Percentiles rank a stretch among this genome's conserved stretches.
Conservation (phyloP, 805 yeast genomes). For the Nakazawaea molendinolei region DNA sequence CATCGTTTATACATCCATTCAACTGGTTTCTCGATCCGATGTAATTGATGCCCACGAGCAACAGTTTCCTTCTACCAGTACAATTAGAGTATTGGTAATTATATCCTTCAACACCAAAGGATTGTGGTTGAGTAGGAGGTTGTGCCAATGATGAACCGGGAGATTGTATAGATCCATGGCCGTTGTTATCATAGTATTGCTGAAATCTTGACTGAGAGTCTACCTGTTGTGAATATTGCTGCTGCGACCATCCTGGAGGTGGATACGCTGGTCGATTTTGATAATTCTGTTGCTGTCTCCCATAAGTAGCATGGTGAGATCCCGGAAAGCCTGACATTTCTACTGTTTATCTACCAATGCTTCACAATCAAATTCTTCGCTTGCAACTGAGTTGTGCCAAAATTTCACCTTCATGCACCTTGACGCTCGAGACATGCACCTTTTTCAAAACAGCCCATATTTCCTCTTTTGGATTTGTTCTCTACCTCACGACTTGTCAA, state of each 20-base stretch:
- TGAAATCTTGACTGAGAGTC: slow-evolving; percentile 14
- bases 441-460: no score
- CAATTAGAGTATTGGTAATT: slow-evolving; percentile 57
- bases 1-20: slow-evolving; percentile 72
- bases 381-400: no score
- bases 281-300: neutral
- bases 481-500: no score
- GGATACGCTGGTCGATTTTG: slow-evolving; percentile 1
- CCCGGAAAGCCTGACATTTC: slow-evolving; percentile 57
- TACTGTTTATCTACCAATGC: no score
- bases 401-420: no score
- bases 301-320: slow-evolving; percentile 45
- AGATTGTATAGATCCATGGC: slow-evolving; percentile 6
- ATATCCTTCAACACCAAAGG: slow-evolving; percentile 20
- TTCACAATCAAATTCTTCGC: no score
- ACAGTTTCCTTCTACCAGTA: slow-evolving; percentile 60
- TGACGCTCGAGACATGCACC: no score
- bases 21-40: slow-evolving; percentile 49
- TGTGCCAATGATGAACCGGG: slow-evolving; percentile 8
- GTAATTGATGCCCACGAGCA: slow-evolving; percentile 67
- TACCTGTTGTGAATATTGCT: slow-evolving; percentile 13
- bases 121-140: slow-evolving; percentile 16
- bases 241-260: slow-evolving; percentile 11
- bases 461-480: no score
- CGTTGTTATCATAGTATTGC: slow-evolving; percentile 9